These are phyloP conservation scores for Malus hybrid DNA, from an alignment of 331 rosid species.

Conservation along the genomic window DNA sequence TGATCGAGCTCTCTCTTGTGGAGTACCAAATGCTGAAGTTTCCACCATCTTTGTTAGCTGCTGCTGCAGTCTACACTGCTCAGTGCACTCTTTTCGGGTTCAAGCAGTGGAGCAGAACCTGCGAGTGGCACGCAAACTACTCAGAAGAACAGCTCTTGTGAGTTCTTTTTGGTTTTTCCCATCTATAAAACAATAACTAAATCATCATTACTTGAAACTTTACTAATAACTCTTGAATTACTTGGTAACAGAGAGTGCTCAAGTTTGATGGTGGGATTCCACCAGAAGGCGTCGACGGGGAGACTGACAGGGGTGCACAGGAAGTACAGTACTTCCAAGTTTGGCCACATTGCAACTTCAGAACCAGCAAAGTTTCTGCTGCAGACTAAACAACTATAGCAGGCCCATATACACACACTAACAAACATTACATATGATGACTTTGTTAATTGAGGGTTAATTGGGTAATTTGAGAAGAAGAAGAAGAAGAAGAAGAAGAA, in stretches of 20 bases:
- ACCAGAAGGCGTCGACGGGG: conserved; percentile 74
- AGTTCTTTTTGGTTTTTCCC: conserved; percentile 7
- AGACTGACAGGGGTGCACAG: conserved; percentile 76
- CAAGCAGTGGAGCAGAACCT: conserved; percentile 76
- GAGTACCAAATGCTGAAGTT: conserved; percentile 83
- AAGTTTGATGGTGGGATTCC: conserved; percentile 67
- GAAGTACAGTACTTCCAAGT: conserved; percentile 70
- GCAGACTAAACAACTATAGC: conserved; percentile 45
- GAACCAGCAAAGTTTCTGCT: conserved; percentile 73
- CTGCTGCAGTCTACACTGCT: conserved; percentile 77
- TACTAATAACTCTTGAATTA: neutral
- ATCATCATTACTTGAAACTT: neutral
- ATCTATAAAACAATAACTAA: neutral
- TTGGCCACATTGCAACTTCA: conserved; percentile 45
- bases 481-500: neutral
- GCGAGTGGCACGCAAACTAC: conserved; percentile 89
- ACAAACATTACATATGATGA: conserved; percentile 36
- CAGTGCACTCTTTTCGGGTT: conserved; percentile 54
- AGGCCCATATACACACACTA: conserved; percentile 23
- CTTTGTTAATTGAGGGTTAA: conserved; percentile 3
- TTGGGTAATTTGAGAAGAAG: neutral
- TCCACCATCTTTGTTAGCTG: conserved; percentile 84
- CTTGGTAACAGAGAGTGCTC: conserved; percentile 63
- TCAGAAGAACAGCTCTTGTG: conserved; percentile 71
- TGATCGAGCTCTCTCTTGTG: conserved; percentile 82